Evolutionary conservation across 306 rosid genomes (phyloP), one percentile per base, ranked within the genome.

Genomic region (Adenanthera pavonina): DNA sequence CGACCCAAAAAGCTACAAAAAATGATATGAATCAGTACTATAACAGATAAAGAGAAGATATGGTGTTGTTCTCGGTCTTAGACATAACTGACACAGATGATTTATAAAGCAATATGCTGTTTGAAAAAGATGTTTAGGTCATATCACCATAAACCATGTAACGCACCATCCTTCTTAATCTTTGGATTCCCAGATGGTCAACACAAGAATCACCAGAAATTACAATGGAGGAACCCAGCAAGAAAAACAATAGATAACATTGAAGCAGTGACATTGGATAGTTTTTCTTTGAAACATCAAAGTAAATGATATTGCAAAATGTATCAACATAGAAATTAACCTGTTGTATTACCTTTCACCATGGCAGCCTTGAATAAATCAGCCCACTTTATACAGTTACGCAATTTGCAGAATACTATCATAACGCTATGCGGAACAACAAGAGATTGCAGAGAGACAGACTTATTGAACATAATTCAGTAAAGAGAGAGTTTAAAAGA

Each of bases 351-450:
- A 5, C 6, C 6, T 40, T 40, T 40, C 43, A 40, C 43, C 3
- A 40, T 3, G 43, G 43, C 43, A 40, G 43, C 43, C 5, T 3
- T 40, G 30, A 3, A 40, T 40, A 3, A 40, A 40, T 59, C 41
- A 53, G n/a, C 3, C 72, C 66, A 61, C 84, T 84, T 84, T 46
- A 43, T 84, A 81, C 88, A 87, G 30, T 52, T 84, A 48, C 30
- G 52, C 35, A 78, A 74, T 70, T 78, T 48, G 46, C 59, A 49
- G 56, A 81, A 5, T 17, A 61, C 12, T 34, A 61, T 13, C 68
- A 61, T 33, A n/a, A 5, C 4, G 76, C 19, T 69, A 38, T 30
- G 46, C 35, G 47, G 66, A 80, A 80, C 34, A 73, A 53, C 78
- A 77, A 68, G 41, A 80, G 61, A 19, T 8, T 69, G 16, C 48